Conservation (phyloP, 805 yeast species). For the Metschnikowia colocasiae region DNA sequence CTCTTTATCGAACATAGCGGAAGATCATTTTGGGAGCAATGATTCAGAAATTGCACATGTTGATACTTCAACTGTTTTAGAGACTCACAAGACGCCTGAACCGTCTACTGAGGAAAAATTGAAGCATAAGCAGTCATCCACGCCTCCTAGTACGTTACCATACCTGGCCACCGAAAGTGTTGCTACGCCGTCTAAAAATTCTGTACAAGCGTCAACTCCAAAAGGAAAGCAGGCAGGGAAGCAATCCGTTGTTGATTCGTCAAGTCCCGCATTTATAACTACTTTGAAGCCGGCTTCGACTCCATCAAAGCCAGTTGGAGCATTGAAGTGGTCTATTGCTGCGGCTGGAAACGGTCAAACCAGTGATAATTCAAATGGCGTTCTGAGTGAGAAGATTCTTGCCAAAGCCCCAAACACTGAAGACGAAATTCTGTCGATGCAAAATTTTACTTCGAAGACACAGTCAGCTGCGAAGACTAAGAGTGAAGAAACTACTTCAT, state of each 20-base stretch:
- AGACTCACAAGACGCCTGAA: slow-evolving; percentile 4
- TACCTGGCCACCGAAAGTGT: slow-evolving; percentile 2
- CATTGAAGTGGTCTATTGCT: slow-evolving; percentile 55
- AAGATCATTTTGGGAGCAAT: neutral
- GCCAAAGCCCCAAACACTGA: neutral
- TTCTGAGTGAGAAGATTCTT: slow-evolving; percentile 1
- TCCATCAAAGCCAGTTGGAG: slow-evolving; percentile 52
- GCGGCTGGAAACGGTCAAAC: slow-evolving; percentile 35
- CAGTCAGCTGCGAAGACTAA: slow-evolving; percentile 1
- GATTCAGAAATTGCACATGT: neutral
- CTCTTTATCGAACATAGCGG: slow-evolving; percentile 7
- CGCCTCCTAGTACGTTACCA: slow-evolving; percentile 1
- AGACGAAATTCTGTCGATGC: neutral
- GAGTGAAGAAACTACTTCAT: slow-evolving; percentile 16
- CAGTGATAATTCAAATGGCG: slow-evolving; percentile 4
- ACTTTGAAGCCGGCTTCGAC: slow-evolving; percentile 53
- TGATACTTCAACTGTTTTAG: slow-evolving; percentile 2
- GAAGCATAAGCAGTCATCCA: neutral
- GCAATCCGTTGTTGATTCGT: slow-evolving; percentile 21
- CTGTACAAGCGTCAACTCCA: slow-evolving; percentile 10
- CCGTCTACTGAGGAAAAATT: neutral
- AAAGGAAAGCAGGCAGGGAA: slow-evolving; percentile 15
- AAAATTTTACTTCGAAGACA: neutral
- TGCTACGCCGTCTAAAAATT: slow-evolving; percentile 4
- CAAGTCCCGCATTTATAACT: slow-evolving; percentile 39